Evolutionary conservation across 176 grass and related monocot species (phyloP).

Genomic region (Microstegium vimineum): DNA sequence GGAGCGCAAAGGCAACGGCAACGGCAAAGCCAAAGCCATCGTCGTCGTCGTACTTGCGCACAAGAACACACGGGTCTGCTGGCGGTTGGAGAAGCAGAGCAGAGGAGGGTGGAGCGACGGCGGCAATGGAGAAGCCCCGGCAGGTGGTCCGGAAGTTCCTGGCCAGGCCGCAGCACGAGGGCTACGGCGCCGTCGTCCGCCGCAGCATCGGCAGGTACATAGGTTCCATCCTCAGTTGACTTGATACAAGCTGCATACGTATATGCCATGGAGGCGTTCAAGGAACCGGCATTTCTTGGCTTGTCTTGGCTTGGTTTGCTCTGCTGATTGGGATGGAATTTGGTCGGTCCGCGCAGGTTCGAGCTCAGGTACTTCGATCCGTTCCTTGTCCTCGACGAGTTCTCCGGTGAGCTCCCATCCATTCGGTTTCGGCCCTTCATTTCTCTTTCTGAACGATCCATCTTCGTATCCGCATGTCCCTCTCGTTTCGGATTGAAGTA

Average conservation of each 20-base stretch:
- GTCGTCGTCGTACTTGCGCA: neutral
- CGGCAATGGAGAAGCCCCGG: conserved; percentile 51
- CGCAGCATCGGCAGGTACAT: conserved; percentile 98
- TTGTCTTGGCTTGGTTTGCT: neutral
- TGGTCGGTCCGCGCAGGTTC: conserved; percentile 47
- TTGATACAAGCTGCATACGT: no score
- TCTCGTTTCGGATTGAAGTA: neutral
- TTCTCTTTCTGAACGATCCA: neutral
- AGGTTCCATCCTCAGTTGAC: neutral
- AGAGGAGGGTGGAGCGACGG: neutral
- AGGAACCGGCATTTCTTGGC: neutral
- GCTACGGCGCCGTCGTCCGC: conserved; percentile 75
- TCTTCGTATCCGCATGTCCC: neutral
- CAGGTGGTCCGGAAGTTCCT: conserved; percentile 73
- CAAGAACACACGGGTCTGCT: neutral
- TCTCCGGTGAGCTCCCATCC: conserved; percentile 55
- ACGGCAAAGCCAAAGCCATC: neutral
- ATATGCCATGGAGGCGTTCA: neutral
- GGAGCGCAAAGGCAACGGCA: neutral
- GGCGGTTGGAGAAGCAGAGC: neutral
- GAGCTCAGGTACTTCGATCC: conserved; percentile 95
- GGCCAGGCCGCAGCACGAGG: conserved; percentile 80
- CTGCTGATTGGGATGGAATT: neutral
- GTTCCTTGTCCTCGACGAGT: conserved; percentile 90
- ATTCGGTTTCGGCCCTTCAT: no score